A percentile compares a stretch with the other conserved stretches of the same genome.
phyloP scores from a whole-genome alignment of 1,284 basidiomycete species.

The Mycena citricolor region DNA sequence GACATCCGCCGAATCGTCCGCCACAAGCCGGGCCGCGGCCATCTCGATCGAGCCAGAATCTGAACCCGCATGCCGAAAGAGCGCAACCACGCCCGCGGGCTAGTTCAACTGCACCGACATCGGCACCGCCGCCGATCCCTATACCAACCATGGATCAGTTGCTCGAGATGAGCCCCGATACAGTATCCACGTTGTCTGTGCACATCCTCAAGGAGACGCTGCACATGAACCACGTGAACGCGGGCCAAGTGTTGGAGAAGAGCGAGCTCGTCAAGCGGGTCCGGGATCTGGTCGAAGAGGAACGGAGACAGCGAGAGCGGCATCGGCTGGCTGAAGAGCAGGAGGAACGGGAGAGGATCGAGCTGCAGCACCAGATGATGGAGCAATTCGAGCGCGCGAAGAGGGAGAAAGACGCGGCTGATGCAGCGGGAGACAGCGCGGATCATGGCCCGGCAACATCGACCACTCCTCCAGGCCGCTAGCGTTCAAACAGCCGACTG shows the following conservation, averaged over 20 bases:
- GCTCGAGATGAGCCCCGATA: slow-evolving; percentile 56
- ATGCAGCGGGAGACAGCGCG: slow-evolving; percentile 16
- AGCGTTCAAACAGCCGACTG: slow-evolving; percentile 36
- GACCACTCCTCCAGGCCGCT: slow-evolving; percentile 22
- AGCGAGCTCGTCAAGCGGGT: slow-evolving; percentile 74
- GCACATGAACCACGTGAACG: slow-evolving; percentile 69
- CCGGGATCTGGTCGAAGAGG: slow-evolving; percentile 60
- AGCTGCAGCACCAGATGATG: slow-evolving; percentile 37
- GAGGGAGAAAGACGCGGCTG: slow-evolving; percentile 26
- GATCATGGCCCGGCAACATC: slow-evolving; percentile 4
- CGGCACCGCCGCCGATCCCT: slow-evolving; percentile 27
- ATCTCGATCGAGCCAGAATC: slow-evolving; percentile 24
- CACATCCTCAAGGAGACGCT: slow-evolving; percentile 73
- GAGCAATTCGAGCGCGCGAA: slow-evolving; percentile 36
- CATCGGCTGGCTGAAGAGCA: slow-evolving; percentile 44
- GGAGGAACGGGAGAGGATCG: slow-evolving; percentile 44
- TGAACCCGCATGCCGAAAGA: slow-evolving; percentile 23
- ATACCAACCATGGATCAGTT: slow-evolving; percentile 57
- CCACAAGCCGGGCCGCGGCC: slow-evolving; percentile 13
- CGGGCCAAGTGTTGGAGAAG: slow-evolving; percentile 66
- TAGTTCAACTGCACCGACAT: slow-evolving; percentile 30
- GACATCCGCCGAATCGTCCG: too few relatives aligned
- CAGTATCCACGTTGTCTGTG: slow-evolving; percentile 61
- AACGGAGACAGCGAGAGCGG: slow-evolving; percentile 55
- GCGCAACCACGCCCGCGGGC: slow-evolving; percentile 36